Conservation (phyloP, 148 eudicot species). For the Silene conica region DNA sequence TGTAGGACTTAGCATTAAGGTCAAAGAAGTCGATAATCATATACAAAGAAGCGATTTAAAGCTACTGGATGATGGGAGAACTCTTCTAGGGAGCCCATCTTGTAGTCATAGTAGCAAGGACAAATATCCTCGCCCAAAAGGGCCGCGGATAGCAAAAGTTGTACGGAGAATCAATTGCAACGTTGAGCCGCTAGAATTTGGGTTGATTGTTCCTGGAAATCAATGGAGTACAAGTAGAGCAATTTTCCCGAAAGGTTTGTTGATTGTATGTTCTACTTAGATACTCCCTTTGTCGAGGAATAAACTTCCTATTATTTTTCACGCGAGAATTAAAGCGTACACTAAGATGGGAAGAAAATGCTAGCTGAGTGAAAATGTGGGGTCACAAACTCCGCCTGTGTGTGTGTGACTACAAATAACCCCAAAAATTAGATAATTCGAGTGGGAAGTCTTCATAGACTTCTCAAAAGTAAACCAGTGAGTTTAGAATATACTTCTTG, state of each 20-base stretch:
- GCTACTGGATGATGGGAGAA: conserved; percentile 34
- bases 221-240: conserved; percentile 77
- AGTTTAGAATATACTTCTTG: neutral
- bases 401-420: neutral
- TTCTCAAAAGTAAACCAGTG: neutral
- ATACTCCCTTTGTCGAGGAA: neutral
- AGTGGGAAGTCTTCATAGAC: neutral
- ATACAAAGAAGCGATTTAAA: conserved; percentile 9
- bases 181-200: conserved; percentile 70
- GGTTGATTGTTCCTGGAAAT: conserved; percentile 58
- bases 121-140: conserved; percentile 58
- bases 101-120: conserved; percentile 55
- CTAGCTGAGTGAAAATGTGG: neutral
- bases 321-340: neutral
- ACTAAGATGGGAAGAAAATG: neutral
- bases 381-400: neutral
- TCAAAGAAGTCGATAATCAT: conserved; percentile 4
- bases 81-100: conserved; percentile 47
- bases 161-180: conserved; percentile 77
- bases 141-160: conserved; percentile 92
- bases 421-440: neutral
- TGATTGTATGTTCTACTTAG: neutral
- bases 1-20: conserved; percentile 13
- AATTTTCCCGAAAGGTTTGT: conserved; percentile 87
- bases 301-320: neutral